These are phyloP conservation scores for Eremomyces bilateralis DNA, from an alignment of 495 filamentous ascomycete species.

Conservation along the genomic window DNA sequence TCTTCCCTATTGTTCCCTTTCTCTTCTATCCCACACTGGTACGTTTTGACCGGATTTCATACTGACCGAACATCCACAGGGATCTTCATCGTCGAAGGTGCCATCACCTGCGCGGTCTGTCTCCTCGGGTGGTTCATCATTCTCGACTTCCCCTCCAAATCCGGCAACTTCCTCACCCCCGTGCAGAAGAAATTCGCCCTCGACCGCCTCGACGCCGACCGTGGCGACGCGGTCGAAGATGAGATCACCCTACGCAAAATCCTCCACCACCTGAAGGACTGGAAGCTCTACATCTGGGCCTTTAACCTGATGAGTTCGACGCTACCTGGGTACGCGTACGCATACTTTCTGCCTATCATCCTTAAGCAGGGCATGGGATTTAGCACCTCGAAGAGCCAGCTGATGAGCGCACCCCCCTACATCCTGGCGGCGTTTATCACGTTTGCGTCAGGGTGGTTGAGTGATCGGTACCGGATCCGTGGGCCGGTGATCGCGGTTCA, in stretches of 20 bases:
- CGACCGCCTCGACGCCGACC: constrained; percentile 15
- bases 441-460: too few species aligned
- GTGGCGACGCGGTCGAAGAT: constrained; percentile 41
- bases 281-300: constrained; percentile 53
- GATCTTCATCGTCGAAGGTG: constrained; percentile 54
- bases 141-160: constrained; percentile 48
- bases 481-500: too few species aligned
- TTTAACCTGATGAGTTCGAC: constrained; percentile 49
- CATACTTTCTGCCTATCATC: constrained; percentile 48
- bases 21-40: too few species aligned
- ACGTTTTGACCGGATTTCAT: neutral
- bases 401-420: constrained; percentile 56
- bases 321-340: too few species aligned
- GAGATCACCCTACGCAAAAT: constrained; percentile 29
- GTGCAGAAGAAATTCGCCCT: constrained; percentile 22
- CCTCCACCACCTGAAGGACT: constrained; percentile 36
- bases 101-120: constrained; percentile 42
- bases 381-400: constrained; percentile 37
- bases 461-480: too few species aligned
- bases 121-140: constrained; percentile 59
- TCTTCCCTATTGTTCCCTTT: too few species aligned
- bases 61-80: constrained; percentile 16
- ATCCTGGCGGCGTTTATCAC: too few species aligned
- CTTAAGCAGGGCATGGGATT: constrained; percentile 53
- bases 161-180: constrained; percentile 39